Evolutionary conservation across 257 asterid species (phyloP).

Genomic region (Echites panduratus): DNA sequence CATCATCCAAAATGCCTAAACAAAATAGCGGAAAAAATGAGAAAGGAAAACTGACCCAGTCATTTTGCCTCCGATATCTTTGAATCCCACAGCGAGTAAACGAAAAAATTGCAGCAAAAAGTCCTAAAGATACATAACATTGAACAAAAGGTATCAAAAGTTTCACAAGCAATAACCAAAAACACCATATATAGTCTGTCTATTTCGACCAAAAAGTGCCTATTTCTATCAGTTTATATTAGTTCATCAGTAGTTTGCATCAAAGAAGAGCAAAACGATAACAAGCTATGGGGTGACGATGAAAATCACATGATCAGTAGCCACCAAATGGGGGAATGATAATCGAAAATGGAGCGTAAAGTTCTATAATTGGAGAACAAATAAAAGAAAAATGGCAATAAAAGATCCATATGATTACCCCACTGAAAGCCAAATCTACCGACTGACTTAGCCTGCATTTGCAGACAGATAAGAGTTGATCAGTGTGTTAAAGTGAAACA

Average conservation of each 20-base stretch:
- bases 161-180: neutral
- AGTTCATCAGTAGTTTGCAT: slow-evolving; percentile 4
- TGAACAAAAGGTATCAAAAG: neutral
- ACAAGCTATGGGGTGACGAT: neutral
- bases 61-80: slow-evolving; percentile 66
- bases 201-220: neutral
- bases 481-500: slow-evolving; percentile 4
- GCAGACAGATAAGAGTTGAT: neutral
- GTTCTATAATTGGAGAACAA: neutral
- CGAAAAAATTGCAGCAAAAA: slow-evolving; percentile 75
- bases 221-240: too few relatives aligned
- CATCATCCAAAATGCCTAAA: neutral
- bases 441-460: slow-evolving; percentile 54
- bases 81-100: slow-evolving; percentile 73
- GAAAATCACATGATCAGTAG: slow-evolving; percentile 1
- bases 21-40: neutral
- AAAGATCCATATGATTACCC: slow-evolving; percentile 37
- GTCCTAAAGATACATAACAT: slow-evolving; percentile 30
- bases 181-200: neutral
- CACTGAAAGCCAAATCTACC: slow-evolving; percentile 57
- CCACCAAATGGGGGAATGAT: neutral
- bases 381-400: neutral
- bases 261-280: neutral
- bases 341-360: neutral
- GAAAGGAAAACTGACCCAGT: slow-evolving; percentile 64